Evolutionary conservation across 331 rosid species (phyloP).

Genomic region (Stylosanthes scabra): DNA sequence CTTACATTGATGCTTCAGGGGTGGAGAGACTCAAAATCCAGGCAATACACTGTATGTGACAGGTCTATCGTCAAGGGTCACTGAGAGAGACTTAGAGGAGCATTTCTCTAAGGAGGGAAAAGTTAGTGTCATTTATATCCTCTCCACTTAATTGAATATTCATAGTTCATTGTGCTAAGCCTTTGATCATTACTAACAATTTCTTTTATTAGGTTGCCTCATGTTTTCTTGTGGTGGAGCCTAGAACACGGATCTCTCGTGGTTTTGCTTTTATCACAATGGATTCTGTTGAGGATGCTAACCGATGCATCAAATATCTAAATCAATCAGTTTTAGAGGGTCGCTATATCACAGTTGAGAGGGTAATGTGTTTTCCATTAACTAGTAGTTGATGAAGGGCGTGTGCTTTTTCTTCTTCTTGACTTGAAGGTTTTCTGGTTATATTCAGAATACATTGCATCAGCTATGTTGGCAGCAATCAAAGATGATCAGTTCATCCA

Average conservation of each 20-base stretch:
- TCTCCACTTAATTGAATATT: not conserved
- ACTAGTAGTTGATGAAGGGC: slow-evolving; percentile 37
- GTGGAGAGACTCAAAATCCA: slow-evolving; percentile 55
- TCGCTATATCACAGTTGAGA: slow-evolving; percentile 91
- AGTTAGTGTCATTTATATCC: slow-evolving; percentile 46
- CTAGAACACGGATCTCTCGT: slow-evolving; percentile 86
- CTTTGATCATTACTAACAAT: slow-evolving; percentile 2
- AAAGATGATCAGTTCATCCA: slow-evolving; percentile 97
- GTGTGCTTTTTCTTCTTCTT: slow-evolving; percentile 56
- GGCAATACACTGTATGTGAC: slow-evolving; percentile 95
- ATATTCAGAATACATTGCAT: slow-evolving; percentile 94
- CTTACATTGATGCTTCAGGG: slow-evolving; percentile 47
- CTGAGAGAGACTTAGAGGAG: slow-evolving; percentile 88
- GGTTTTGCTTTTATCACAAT: slow-evolving; percentile 96
- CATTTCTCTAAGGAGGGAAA: slow-evolving; percentile 96
- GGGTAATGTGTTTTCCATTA: slow-evolving; percentile 61
- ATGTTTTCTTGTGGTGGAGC: slow-evolving; percentile 97
- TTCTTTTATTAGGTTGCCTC: slow-evolving; percentile 75
- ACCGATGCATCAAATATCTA: slow-evolving; percentile 87
- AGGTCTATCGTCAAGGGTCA: slow-evolving; percentile 89
- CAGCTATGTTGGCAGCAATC: slow-evolving; percentile 99
- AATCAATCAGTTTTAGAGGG: slow-evolving; percentile 96
- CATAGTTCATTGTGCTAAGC: not conserved
- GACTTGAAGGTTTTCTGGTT: slow-evolving; percentile 92
- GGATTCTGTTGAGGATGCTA: slow-evolving; percentile 80